Evolutionary conservation across 257 asterid genomes (phyloP), one percentile per base, ranked within the genome.

Genomic region (Forsythia suspensa): DNA sequence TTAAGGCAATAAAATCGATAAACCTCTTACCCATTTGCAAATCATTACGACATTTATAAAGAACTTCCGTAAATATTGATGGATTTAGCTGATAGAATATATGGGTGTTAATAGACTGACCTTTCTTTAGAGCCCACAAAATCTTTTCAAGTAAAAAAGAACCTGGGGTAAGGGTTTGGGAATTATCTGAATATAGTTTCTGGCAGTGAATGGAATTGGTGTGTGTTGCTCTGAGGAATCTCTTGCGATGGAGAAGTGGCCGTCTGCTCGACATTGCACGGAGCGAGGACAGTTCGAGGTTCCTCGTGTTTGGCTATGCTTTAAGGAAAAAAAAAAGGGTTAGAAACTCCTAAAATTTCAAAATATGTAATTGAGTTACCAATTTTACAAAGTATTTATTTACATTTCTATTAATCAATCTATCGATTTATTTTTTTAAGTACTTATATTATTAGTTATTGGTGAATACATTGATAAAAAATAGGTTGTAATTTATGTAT

Each of bases 51-150:
- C 87, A 91, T 82, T 85, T 76, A 77, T 43, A 70, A 42, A 89
- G 84, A 83, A 90, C 76, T 76, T 88, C 90, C 13, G 89, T 65
- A 76, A 88, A 91, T 16, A 81, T 71, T 41, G 87, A 83, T 29
- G 96, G 89, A 79, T 85, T 87, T 38, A 92, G 82, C 74, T 83
- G 85, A 80, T 78, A 48, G 78, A 84, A 78, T 70, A 87, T 20
- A 63, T 77, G 84, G 77, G 83, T 44, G 79, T 77, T 88, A 78
- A 83, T 76, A 7, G 86, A 79, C 76, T 84, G 88, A 83, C 92
- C 95, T 88, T 84, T 86, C 83, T 80, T 91, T 34, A 91, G 81
- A 76, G 85, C 76, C 93, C 93, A 86, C 82, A 84, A 68, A 63
- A 92, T 84, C 81, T 86, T 92, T 63, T 90, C 95, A 65, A 80